Conservation (phyloP, 495 filamentous ascomycete genomes). For the Hyaloscypha bicolor region DNA sequence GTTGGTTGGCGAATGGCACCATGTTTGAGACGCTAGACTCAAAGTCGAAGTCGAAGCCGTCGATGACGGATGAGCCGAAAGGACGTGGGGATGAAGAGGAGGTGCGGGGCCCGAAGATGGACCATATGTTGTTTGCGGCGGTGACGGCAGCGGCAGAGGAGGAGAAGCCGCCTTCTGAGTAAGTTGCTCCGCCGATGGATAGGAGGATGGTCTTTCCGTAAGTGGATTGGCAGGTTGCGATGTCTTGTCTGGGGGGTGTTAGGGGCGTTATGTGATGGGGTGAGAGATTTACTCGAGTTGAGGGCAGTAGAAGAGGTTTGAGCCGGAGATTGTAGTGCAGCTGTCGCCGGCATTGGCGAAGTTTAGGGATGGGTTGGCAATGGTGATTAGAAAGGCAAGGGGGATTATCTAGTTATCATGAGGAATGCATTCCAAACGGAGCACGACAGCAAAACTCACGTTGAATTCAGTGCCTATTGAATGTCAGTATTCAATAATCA, state of each 20-base stretch:
- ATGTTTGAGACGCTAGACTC: slow-evolving; percentile 47
- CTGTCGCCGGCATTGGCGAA: slow-evolving; percentile 60
- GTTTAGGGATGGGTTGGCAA: slow-evolving; percentile 60
- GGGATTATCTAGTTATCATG: slow-evolving; percentile 52
- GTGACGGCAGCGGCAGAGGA: slow-evolving; percentile 48
- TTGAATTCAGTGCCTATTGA: slow-evolving; percentile 35
- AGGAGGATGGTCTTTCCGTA: slow-evolving; percentile 64
- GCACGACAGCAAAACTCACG: slow-evolving; percentile 18
- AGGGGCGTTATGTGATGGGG: not conserved
- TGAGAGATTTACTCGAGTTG: slow-evolving; percentile 55
- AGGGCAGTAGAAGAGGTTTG: slow-evolving; percentile 60
- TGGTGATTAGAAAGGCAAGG: slow-evolving; percentile 60
- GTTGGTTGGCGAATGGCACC: slow-evolving; percentile 46
- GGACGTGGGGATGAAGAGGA: slow-evolving; percentile 41
- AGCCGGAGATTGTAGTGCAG: slow-evolving; percentile 59
- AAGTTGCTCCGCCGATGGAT: slow-evolving; percentile 58
- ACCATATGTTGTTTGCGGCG: slow-evolving; percentile 66
- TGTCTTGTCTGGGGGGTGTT: slow-evolving; percentile 42
- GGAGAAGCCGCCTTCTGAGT: slow-evolving; percentile 38
- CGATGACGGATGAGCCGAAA: slow-evolving; percentile 54
- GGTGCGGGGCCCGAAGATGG: slow-evolving; percentile 58
- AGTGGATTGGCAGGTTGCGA: slow-evolving; percentile 49
- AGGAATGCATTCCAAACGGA: not conserved
- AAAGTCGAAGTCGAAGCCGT: slow-evolving; percentile 65
- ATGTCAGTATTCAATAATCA: slow-evolving; percentile 3